Evolutionary conservation across 345 rosid species (phyloP), one percentile per base, ranked within the genome.

Genomic region (Eucalyptus rudis): DNA sequence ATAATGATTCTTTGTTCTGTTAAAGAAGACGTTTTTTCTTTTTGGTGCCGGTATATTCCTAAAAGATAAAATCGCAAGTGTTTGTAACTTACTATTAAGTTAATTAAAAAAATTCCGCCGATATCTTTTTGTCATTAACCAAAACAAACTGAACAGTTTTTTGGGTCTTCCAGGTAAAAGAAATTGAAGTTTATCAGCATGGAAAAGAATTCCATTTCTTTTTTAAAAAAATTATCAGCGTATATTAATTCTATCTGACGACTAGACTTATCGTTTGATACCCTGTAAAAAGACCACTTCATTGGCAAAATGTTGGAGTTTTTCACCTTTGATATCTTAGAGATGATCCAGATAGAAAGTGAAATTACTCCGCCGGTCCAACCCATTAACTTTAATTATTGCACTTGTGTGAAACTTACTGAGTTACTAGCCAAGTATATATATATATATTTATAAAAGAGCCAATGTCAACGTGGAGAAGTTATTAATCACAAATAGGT

Each of bases 161-260:
- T 51, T 51, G 56, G 56, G 56, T 51, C 56, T 0, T 2, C 56
- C 56, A 17, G 56, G 56, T 17, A 17, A 51, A 51, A 7, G 56
- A 17, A 51, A 51, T 51, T 51, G 56, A 51, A 51, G 3, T 7
- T 17, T 51, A 17, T 17, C 22, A 51, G 8, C 22, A 17, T 17
- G 56, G 56, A 17, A 51, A 51, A 17, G 9, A 51, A 51, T 17
- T 51, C 56, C 22, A 17, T 7, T 52, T 1, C 8, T 17, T 52
- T 49, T 49, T 17, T 0, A 3, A 52, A 50, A 50, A 52, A 7
- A 0, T 15, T 52, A 52, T 52, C 56, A 0, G 2, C 19, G 4
- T 52, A 19, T 1, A 17, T 52, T 19, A 52, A 52, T 52, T 52
- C 24, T 6, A 51, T 51, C 0, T 51, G 8, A 51, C 1, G 8